Percentiles rank a stretch among this genome's conserved stretches.
phyloP scores from a whole-genome alignment of 805 yeast genomes.

The Myxozyma vanderwaltii region DNA sequence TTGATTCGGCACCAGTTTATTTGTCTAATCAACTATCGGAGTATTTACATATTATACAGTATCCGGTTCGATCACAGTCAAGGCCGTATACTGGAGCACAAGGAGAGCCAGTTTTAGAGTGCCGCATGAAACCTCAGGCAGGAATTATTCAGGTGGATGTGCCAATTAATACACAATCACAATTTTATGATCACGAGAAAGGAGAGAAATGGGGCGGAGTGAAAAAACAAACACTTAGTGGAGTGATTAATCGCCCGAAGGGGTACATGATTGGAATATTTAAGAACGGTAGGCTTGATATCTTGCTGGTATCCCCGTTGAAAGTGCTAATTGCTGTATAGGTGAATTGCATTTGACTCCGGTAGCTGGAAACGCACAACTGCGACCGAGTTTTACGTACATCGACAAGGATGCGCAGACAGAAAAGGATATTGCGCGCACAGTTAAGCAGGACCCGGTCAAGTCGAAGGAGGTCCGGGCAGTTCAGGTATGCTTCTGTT shows the following conservation, averaged over 20 bases:
- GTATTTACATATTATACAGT: slow-evolving; percentile 55
- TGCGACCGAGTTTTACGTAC: slow-evolving; percentile 80
- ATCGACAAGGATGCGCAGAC: slow-evolving; percentile 61
- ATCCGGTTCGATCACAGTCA: slow-evolving; percentile 57
- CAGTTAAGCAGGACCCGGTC: slow-evolving; percentile 47
- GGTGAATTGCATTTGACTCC: slow-evolving; percentile 62
- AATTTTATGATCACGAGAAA: slow-evolving; percentile 67
- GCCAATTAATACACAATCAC: slow-evolving; percentile 63
- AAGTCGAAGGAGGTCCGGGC: slow-evolving; percentile 56
- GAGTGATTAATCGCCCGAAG: slow-evolving; percentile 53
- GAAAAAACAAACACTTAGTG: slow-evolving; percentile 61
- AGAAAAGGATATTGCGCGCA: slow-evolving; percentile 47
- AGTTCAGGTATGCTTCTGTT: slow-evolving; percentile 50
- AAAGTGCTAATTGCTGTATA: background rate
- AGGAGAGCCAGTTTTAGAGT: slow-evolving; percentile 47
- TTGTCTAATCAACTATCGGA: slow-evolving; percentile 42
- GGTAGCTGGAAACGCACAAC: slow-evolving; percentile 67
- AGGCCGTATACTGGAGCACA: slow-evolving; percentile 46
- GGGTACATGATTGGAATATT: slow-evolving; percentile 48
- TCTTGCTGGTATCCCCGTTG: no score
- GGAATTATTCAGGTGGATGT: slow-evolving; percentile 72
- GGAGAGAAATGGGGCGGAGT: slow-evolving; percentile 67
- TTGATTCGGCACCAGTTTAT: slow-evolving; percentile 61
- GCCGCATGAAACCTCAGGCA: slow-evolving; percentile 62
- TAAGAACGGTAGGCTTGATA: slow-evolving; percentile 42